Evolutionary conservation across 805 yeast species (phyloP).

Genomic region (Ogataea corticis): DNA sequence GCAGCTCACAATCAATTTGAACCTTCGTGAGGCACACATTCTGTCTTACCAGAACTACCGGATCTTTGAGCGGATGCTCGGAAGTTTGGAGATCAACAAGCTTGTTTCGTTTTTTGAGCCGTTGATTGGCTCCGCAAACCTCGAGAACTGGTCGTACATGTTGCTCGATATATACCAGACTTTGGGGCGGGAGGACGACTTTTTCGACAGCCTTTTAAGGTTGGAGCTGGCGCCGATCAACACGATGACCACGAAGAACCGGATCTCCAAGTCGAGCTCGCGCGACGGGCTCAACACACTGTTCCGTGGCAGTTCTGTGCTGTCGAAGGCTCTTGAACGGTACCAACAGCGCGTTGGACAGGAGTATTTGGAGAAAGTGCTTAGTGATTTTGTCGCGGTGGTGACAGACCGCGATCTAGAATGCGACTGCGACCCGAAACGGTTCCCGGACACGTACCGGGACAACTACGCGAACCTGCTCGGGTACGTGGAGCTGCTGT

Average conservation of each 20-base stretch:
- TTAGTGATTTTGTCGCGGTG: constrained; percentile 66
- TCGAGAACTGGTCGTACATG: constrained; percentile 58
- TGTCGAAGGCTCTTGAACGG: constrained; percentile 79
- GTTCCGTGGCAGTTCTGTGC: constrained; percentile 82
- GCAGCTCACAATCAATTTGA: constrained; percentile 52
- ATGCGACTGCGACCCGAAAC: constrained; percentile 83
- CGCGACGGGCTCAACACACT: constrained; percentile 56
- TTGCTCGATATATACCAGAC: constrained; percentile 76
- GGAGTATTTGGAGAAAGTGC: constrained; percentile 69
- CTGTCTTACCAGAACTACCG: constrained; percentile 61
- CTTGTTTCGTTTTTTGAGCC: constrained; percentile 50
- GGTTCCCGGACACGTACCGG: constrained; percentile 36
- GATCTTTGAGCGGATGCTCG: constrained; percentile 61
- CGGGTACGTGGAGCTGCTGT: constrained; percentile 50
- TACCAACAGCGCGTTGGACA: constrained; percentile 77
- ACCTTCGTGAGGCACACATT: constrained; percentile 53
- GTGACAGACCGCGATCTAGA: constrained; percentile 49
- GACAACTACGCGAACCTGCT: constrained; percentile 41
- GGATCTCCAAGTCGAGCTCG: constrained; percentile 35
- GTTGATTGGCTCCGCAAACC: constrained; percentile 31
- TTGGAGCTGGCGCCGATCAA: constrained; percentile 58
- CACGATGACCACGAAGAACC: constrained; percentile 43
- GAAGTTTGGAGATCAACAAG: constrained; percentile 51
- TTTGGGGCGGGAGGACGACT: constrained; percentile 62
- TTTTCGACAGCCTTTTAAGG: constrained; percentile 71